These are phyloP conservation scores for Spergularia marina DNA, from an alignment of 148 eudicot species.

Conservation along the genomic window DNA sequence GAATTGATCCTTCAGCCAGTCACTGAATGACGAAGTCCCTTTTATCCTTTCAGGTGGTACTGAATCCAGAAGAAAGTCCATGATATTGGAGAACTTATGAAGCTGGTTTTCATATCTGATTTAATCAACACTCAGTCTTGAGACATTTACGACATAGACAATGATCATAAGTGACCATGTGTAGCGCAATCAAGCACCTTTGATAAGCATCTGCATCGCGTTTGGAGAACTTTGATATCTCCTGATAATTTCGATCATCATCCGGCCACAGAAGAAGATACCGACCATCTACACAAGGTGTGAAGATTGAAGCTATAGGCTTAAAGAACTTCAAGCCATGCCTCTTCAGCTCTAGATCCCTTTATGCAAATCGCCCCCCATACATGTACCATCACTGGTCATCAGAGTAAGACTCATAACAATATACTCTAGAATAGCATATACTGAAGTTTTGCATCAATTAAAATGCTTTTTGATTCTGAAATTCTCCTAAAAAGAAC, in stretches of 20 bases:
- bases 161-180: no score
- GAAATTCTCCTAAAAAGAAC: not conserved
- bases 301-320: conserved; percentile 67
- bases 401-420: no score
- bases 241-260: conserved; percentile 56
- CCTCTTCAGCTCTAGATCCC: conserved; percentile 76
- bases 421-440: no score
- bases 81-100: conserved; percentile 13
- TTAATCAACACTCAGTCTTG: no score
- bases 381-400: no score
- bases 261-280: conserved; percentile 80
- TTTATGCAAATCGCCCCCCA: conserved; percentile 1
- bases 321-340: conserved; percentile 82
- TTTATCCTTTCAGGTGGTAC: conserved; percentile 8
- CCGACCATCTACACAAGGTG: conserved; percentile 86
- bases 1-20: conserved; percentile 3
- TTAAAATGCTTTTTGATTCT: not conserved
- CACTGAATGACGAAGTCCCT: conserved; percentile 1
- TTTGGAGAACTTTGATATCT: conserved; percentile 83
- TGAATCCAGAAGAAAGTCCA: conserved; percentile 16
- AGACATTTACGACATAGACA: no score
- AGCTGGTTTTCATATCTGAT: conserved; percentile 18
- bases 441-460: not conserved
- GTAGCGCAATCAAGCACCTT: conserved; percentile 35
- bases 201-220: conserved; percentile 81